A percentile compares a stretch with the other conserved stretches of the same genome.
phyloP scores from a whole-genome alignment of 2,329 filamentous ascomycete species.

The Xenoacremonium recifei region DNA sequence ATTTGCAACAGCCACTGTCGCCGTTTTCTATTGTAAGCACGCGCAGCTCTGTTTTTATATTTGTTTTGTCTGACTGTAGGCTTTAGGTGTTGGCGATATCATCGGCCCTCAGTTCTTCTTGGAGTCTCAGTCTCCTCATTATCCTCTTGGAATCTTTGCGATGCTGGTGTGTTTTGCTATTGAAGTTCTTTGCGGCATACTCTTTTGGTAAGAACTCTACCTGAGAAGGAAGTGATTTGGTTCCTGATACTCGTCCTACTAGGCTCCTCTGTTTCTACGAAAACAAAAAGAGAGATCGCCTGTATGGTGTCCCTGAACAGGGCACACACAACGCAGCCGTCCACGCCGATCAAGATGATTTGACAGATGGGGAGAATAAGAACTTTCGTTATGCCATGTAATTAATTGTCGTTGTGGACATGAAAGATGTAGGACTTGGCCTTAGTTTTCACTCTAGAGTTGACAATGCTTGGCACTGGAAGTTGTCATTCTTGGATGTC shows the following conservation, averaged over 20 bases:
- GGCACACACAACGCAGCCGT: constrained; percentile 1
- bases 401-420: too few relatives aligned
- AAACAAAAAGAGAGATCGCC: constrained; percentile 17
- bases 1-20: constrained; percentile 27
- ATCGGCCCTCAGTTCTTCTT: constrained; percentile 30
- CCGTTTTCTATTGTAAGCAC: constrained; percentile 24
- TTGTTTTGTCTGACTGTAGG: too few relatives aligned
- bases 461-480: too few relatives aligned
- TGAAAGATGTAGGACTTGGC: too few relatives aligned
- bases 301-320: constrained; percentile 10
- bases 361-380: constrained; percentile 17
- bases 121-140: constrained; percentile 24
- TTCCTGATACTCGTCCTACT: background rate
- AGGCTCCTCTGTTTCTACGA: constrained; percentile 16
- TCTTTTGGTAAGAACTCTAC: constrained; percentile 9
- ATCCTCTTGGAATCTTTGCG: constrained; percentile 24
- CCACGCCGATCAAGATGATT: constrained; percentile 8
- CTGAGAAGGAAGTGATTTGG: background rate
- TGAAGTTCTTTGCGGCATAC: constrained; percentile 17
- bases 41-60: background rate
- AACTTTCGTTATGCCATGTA: constrained; percentile 19
- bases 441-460: too few relatives aligned
- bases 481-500: too few relatives aligned
- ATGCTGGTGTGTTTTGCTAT: constrained; percentile 27
- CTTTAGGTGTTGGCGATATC: constrained; percentile 27